Evolutionary conservation across 1,139 yeast species (phyloP), one percentile per base, ranked within the genome.

Genomic region (Lizanozyma gosingica): DNA sequence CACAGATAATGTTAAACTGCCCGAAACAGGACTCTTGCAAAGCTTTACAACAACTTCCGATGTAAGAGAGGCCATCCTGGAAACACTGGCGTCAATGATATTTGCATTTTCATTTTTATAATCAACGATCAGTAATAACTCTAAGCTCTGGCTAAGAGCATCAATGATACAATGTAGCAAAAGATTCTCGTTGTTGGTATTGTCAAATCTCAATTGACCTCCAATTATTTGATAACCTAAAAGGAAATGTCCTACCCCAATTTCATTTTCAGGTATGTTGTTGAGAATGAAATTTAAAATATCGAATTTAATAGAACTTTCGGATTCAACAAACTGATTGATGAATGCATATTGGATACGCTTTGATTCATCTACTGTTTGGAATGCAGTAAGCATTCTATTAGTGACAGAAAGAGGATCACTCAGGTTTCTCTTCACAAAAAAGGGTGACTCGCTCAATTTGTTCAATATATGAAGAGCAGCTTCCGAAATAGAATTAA

Each of bases 321-420:
- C 64, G 9, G 76, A 51, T 37, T 77, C 83, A 36, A 22, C 29
- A 22, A 90, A 62, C 52, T 86, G 95, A 39, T 76, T 76, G 38
- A 86, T 79, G 45, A 88, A 79, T 0, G 88, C 80, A 50, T 74
- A 77, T 47, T 83, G 78, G 37, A 92, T 83, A 45, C 88, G 73
- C 3, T 63, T 59, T 0, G 80, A 69, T 50, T 88, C 96, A 50
- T 83, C 86, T 29, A 84, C 76, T 14, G 86, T 80, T 52, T 80
- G 82, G 40, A 84, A 71, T 22, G 86, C 71, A 0, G 87, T 80
- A 36, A 90, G 61, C n/a, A 90, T 61, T 47, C 92, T 74, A 47
- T 81, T 80, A 44, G 71, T 74, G 17, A 69, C 71, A 41, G 76
- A 61, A 14, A 77, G 53, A 1, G 71, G 61, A 41, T 67, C 71